These are phyloP conservation scores for Claviceps africana DNA, from an alignment of 2,329 filamentous ascomycete genomes.

Conservation along the genomic window DNA sequence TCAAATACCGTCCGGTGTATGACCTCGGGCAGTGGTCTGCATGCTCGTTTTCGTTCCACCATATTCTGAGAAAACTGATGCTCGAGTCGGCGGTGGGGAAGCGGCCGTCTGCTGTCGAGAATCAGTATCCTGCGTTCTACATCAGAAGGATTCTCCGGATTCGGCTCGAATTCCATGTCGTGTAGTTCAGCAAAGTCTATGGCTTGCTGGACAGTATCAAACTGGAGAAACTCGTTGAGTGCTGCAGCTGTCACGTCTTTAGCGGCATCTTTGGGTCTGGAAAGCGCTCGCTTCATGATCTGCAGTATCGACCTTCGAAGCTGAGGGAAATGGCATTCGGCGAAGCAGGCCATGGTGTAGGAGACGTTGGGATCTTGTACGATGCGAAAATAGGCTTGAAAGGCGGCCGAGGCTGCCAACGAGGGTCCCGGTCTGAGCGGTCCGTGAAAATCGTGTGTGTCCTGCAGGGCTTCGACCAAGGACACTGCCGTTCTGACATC, in stretches of 20 bases:
- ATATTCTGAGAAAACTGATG: conserved; percentile 42
- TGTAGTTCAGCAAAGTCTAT: conserved; percentile 49
- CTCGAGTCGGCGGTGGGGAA: conserved; percentile 35
- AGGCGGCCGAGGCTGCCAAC: conserved; percentile 34
- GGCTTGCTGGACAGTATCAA: conserved; percentile 54
- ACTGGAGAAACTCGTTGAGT: conserved; percentile 45
- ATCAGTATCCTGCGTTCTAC: conserved; percentile 26
- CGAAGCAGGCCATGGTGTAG: conserved; percentile 57
- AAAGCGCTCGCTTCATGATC: conserved; percentile 39
- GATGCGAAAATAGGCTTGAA: conserved; percentile 45
- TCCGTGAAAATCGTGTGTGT: conserved; percentile 41
- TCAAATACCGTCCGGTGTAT: conserved; percentile 43
- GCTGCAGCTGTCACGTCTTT: conserved; percentile 45
- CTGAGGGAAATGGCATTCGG: conserved; percentile 51
- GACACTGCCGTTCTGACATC: conserved; percentile 47
- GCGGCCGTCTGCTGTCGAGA: conserved; percentile 27
- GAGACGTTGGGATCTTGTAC: conserved; percentile 42
- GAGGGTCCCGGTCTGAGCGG: conserved; percentile 38
- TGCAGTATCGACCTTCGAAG: conserved; percentile 45
- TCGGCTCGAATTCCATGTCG: conserved; percentile 34
- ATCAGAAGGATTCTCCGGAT: conserved; percentile 21
- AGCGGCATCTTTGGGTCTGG: conserved; percentile 40
- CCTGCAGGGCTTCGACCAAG: conserved; percentile 46
- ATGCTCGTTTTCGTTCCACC: conserved; percentile 46
- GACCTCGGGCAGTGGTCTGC: conserved; percentile 35